Evolutionary conservation across 1,139 yeast species (phyloP).

Genomic region (Geotrichum cucujoidarum): DNA sequence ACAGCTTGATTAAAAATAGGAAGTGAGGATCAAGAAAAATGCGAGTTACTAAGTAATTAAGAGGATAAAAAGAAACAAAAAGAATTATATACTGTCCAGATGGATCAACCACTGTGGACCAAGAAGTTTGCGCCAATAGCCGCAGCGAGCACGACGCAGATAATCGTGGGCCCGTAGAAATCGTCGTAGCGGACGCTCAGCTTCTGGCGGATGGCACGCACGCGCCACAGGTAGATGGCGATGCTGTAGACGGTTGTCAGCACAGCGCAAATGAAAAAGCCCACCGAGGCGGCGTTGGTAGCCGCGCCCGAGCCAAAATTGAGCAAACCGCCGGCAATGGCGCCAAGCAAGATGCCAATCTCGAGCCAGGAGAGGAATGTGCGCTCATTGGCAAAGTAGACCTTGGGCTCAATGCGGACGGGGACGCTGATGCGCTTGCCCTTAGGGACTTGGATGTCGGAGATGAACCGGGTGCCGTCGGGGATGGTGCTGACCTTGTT

Average conservation of each 20-base stretch:
- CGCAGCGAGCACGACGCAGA: constrained; percentile 67
- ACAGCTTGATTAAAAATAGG: no score
- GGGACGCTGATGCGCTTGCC: constrained; percentile 94
- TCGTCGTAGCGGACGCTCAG: constrained; percentile 84
- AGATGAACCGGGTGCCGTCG: constrained; percentile 72
- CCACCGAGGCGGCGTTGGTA: constrained; percentile 77
- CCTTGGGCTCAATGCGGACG: constrained; percentile 97
- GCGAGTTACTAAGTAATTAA: no score
- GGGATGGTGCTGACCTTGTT: constrained; percentile 72
- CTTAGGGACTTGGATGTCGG: constrained; percentile 49
- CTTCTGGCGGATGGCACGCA: constrained; percentile 73
- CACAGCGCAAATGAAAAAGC: constrained; percentile 81
- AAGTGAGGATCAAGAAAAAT: no score
- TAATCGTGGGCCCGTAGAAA: constrained; percentile 76
- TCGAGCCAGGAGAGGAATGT: constrained; percentile 95
- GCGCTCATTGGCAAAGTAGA: constrained; percentile 96
- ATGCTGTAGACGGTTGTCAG: constrained; percentile 71
- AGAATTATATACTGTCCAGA: no score
- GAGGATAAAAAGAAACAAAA: no score
- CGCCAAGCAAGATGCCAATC: constrained; percentile 90
- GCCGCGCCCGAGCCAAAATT: constrained; percentile 74
- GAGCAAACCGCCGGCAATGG: constrained; percentile 87
- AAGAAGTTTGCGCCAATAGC: constrained; percentile 71
- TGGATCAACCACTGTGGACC: constrained; percentile 37
- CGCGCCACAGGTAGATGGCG: constrained; percentile 74